Evolutionary conservation across 306 rosid genomes (phyloP), one percentile per base, ranked within the genome.

Genomic region (Vicia faba): DNA sequence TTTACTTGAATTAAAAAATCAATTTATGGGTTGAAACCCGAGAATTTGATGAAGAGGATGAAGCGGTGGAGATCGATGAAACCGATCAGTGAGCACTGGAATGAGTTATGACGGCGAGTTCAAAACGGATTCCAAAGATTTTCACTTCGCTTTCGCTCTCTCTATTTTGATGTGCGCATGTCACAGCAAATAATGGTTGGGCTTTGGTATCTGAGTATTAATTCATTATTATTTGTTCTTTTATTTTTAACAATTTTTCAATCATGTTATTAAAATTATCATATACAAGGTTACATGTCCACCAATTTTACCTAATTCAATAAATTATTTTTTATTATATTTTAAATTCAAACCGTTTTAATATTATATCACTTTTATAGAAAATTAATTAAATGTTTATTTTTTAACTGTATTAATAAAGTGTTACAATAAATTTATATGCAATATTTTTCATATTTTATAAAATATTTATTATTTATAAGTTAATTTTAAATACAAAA

Each of bases 111-210:
- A 69, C 80, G 78, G 82, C 75, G 72, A 77, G 80, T 73, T 77
- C 79, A 75, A 77, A 83, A 70, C 78, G 72, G 72, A 82, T 68
- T 82, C 78, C 77, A 64, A 82, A 57, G 39, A 15, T 46, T 70
- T 70, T 73, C 76, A 71, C 81, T 78, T 33, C 35, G 69, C 58
- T 51, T 64, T 54, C 75, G 50, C 67, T 61, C 68, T 40, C 75
- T 33, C 75, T 64, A 11, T 67, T 66, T 61, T 60, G 36, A 49
- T 75, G 64, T 68, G 74, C 44, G 46, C 68, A 18, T 55, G 61
- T 55, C 76, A 68, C 50, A 71, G 55, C 46, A 57, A 26, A 60
- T 8, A 29, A 43, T 31, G 59, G 46, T 61, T 50, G 74, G 72
- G 75, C 67, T 74, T 72, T 51, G 67, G 58, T 51, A 16, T 50